phyloP scores from a whole-genome alignment of 192 early-diverging fungal species.

The Umbelopsis isabellina region DNA sequence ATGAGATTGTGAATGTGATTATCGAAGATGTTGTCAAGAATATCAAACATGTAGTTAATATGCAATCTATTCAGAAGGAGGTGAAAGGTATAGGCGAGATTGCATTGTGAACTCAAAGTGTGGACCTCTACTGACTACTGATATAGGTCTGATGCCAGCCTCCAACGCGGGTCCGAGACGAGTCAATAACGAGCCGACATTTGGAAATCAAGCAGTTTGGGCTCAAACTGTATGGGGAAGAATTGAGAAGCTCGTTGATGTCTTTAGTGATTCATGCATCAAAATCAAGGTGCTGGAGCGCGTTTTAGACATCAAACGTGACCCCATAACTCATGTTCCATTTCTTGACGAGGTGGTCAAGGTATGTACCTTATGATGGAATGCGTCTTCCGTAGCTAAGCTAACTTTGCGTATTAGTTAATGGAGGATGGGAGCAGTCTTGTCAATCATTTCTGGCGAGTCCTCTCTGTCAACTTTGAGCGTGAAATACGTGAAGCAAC shows the following conservation, averaged over 20 bases:
- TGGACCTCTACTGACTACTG: neutral
- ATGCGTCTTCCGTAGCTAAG: neutral
- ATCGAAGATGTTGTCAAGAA: conserved; percentile 42
- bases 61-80: conserved; percentile 53
- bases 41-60: conserved; percentile 53
- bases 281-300: conserved; percentile 47
- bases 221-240: conserved; percentile 53
- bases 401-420: conserved; percentile 25
- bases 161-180: conserved; percentile 43
- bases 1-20: conserved; percentile 41
- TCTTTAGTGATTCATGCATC: conserved; percentile 54
- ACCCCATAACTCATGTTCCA: conserved; percentile 50
- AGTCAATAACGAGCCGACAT: conserved; percentile 53
- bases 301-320: conserved; percentile 52
- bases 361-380: conserved; percentile 10
- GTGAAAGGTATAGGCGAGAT: conserved; percentile 42
- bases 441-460: conserved; percentile 58
- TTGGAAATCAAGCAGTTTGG: conserved; percentile 48
- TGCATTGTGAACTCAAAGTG: too few species aligned
- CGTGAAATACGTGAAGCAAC: conserved; percentile 54
- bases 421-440: conserved; percentile 52
- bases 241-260: conserved; percentile 56
- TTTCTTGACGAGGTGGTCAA: conserved; percentile 55
- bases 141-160: neutral
- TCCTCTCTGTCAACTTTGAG: conserved; percentile 55